Base-by-base conservation (phyloP, 345 rosid species). In the Syzygium jambos region DNA sequence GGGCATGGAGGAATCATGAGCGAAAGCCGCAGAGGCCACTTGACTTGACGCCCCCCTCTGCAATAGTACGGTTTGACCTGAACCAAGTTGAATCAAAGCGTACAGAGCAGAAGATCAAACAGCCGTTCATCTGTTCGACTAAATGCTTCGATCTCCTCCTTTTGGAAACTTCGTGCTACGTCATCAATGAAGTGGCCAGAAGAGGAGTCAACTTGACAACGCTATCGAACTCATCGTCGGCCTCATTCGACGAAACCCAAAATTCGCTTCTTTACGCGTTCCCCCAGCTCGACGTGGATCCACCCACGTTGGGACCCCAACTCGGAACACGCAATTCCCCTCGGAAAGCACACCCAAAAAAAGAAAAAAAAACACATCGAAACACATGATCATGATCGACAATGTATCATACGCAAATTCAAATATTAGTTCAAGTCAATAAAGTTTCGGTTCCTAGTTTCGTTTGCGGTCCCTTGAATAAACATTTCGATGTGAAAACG, bases 301-400 rank as follows among this genome's bases (percentile, higher is more conserved):
- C 34, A 61, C 11, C 34, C 34, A n/a, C 27, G 17, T n/a, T 61
- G 73, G 68, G 1, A 34, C 73, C 63, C 68, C 30, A 12, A 25
- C 17, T 27, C 1, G 34, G 68, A 27, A 61, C 68, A n/a, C 73
- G 73, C 9, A 0, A 27, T 13, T n/a, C 15, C 73, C 34, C 34
- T n/a, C 1, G 0, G 13, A 61, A 6, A n/a, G 0, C 34, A n/a
- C 13, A 7, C 2, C 54, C 30, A 2, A 27, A 3, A 27, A 27
- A 59, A 57, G 3, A 15, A 23, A 23, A n/a, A 59, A 5, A 43
- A 43, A 43, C 5, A 43, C 46, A 59, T 5, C 4, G 34, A 59
- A 27, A 59, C 68, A 2, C 34, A 38, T 38, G 41, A 38, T 38
- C 34, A 34, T 7, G 0, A 61, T 61, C 13, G 17, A 61, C 73